A percentile compares a stretch with the other conserved stretches of the same genome.
Conservation (phyloP, 495 filamentous ascomycete species). For the Tetracladium marchalianum region DNA sequence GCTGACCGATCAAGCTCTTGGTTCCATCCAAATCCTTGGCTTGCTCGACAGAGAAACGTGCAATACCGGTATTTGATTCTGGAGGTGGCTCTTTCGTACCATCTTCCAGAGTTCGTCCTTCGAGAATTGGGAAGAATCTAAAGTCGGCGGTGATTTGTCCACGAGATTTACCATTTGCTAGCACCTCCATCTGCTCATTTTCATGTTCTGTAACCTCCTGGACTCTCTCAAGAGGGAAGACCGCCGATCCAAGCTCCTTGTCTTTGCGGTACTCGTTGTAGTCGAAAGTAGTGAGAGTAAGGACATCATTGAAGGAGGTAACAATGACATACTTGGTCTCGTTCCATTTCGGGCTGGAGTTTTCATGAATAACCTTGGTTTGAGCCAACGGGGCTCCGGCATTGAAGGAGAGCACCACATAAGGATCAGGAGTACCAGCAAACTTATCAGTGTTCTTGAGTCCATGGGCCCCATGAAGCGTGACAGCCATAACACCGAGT, state of each 20-base stretch:
- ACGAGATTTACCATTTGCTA: constrained; percentile 71
- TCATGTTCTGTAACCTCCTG: constrained; percentile 69
- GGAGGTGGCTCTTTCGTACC: constrained; percentile 72
- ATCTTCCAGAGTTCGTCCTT: constrained; percentile 58
- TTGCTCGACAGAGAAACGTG: constrained; percentile 85
- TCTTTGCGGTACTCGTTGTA: constrained; percentile 95
- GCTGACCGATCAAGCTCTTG: constrained; percentile 78
- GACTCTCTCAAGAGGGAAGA: constrained; percentile 73
- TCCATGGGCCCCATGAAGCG: constrained; percentile 79
- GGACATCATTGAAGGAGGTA: constrained; percentile 73
- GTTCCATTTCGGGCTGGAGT: constrained; percentile 82
- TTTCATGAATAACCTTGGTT: constrained; percentile 82
- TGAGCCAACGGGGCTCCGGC: constrained; percentile 66
- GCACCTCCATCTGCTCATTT: constrained; percentile 74
- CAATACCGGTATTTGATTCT: constrained; percentile 85
- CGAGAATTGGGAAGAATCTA: constrained; percentile 89
- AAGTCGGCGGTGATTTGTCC: constrained; percentile 74
- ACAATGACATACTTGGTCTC: constrained; percentile 94
- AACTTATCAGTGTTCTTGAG: constrained; percentile 95
- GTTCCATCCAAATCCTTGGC: constrained; percentile 88
- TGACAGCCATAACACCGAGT: constrained; percentile 87
- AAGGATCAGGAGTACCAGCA: constrained; percentile 87
- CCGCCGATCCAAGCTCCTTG: constrained; percentile 82
- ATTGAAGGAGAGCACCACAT: constrained; percentile 80
- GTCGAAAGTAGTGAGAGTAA: constrained; percentile 78